Conservation (phyloP, 1,284 basidiomycete species). For the Malassezia vespertilionis region DNA sequence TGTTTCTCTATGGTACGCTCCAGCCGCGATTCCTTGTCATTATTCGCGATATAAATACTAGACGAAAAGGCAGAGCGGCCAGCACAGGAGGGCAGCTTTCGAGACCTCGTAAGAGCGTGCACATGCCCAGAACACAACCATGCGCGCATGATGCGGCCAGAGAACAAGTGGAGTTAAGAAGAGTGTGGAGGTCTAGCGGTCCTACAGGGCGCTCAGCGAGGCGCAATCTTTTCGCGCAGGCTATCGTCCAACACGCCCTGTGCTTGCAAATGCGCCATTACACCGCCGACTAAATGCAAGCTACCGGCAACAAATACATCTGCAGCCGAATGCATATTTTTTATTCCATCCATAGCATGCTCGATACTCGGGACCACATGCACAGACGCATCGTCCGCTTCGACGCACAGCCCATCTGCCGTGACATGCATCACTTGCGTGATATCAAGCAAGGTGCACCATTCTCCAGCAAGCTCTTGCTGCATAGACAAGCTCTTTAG, state of each 20-base stretch:
- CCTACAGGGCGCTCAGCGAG: no score
- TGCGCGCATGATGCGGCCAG: no score
- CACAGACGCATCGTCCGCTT: conserved; percentile 48
- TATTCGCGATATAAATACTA: no score
- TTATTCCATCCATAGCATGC: conserved; percentile 54
- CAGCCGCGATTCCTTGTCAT: no score
- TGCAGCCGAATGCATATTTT: conserved; percentile 37
- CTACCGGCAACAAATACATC: conserved; percentile 80
- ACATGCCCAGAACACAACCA: no score
- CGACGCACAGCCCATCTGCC: background rate
- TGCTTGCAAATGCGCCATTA: conserved; percentile 56
- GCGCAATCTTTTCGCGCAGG: no score
- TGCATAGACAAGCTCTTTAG: conserved; percentile 33
- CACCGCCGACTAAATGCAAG: conserved; percentile 83
- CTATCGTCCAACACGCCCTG: conserved; percentile 28
- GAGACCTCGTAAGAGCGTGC: no score
- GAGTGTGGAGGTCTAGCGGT: no score
- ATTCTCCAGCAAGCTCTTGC: conserved; percentile 29
- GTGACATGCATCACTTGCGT: background rate
- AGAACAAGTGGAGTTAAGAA: no score
- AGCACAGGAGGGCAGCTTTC: no score
- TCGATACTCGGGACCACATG: conserved; percentile 72
- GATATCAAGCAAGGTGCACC: conserved; percentile 21
- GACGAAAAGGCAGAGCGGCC: no score
- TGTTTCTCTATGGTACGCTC: no score